A percentile compares a stretch with the other conserved stretches of the same genome.
Conservation (phyloP, 805 yeast genomes). For the Candida palmyrensis region DNA sequence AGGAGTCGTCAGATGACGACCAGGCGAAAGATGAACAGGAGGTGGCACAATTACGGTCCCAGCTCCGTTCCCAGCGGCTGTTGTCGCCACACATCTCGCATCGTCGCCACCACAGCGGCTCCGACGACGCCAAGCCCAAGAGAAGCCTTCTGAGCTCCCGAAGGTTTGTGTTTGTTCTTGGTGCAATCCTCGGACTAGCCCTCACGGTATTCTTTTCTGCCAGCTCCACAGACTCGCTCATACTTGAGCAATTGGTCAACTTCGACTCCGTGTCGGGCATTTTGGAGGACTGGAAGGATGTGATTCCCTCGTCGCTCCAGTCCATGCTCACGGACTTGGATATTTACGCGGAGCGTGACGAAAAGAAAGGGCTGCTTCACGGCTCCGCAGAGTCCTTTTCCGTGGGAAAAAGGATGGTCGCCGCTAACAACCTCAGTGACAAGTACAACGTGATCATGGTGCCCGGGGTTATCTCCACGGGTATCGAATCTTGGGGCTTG, state of each 20-base stretch:
- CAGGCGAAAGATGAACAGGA: no score
- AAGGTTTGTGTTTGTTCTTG: slow-evolving; percentile 59
- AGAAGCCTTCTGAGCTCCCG: slow-evolving; percentile 41
- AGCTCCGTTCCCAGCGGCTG: no score
- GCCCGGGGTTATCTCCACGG: slow-evolving; percentile 95
- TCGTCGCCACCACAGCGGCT: not conserved
- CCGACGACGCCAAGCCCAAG: not conserved
- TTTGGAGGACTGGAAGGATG: slow-evolving; percentile 68
- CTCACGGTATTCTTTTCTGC: slow-evolving; percentile 56
- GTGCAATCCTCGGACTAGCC: slow-evolving; percentile 66
- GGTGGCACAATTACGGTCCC: no score
- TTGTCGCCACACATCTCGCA: no score
- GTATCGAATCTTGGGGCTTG: slow-evolving; percentile 90
- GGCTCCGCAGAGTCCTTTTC: slow-evolving; percentile 81
- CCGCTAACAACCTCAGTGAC: slow-evolving; percentile 45
- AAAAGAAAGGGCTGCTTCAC: slow-evolving; percentile 25
- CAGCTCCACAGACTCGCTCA: slow-evolving; percentile 32
- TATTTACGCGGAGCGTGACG: slow-evolving; percentile 16
- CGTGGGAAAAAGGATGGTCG: slow-evolving; percentile 64
- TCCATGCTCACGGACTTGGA: slow-evolving; percentile 55
- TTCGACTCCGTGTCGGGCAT: slow-evolving; percentile 55
- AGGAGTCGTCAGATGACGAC: no score
- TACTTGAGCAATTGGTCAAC: slow-evolving; percentile 41
- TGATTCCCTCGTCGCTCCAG: slow-evolving; percentile 62
- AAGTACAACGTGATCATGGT: slow-evolving; percentile 84